A percentile compares a stretch with the other conserved stretches of the same genome.
These are phyloP conservation scores for Zalaria obscura DNA, from an alignment of 2,329 filamentous ascomycete species.

Conservation along the genomic window DNA sequence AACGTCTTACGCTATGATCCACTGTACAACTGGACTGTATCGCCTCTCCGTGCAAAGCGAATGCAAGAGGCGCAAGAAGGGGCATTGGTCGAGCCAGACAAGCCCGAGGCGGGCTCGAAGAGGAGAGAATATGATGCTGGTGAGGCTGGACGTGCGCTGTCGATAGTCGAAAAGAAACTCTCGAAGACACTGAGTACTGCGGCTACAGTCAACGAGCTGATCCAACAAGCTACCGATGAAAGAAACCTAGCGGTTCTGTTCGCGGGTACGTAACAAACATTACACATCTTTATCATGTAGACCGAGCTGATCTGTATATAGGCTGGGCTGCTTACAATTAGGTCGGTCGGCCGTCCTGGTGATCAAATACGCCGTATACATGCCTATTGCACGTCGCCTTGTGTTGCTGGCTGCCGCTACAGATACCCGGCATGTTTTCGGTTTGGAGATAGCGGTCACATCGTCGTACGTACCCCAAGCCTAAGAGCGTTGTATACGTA, in stretches of 20 bases:
- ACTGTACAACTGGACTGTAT: slow-evolving; percentile 88
- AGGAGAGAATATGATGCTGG: slow-evolving; percentile 42
- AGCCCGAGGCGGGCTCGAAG: slow-evolving; percentile 18
- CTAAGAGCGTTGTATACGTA: no score
- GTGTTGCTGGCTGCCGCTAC: no score
- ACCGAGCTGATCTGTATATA: neutral
- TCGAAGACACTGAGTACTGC: slow-evolving; percentile 86
- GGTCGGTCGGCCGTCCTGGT: no score
- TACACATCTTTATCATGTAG: neutral
- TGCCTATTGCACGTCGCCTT: no score
- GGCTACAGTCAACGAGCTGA: slow-evolving; percentile 91
- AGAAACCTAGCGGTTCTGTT: slow-evolving; percentile 83
- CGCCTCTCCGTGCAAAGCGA: slow-evolving; percentile 48
- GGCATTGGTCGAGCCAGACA: slow-evolving; percentile 23
- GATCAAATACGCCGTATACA: no score
- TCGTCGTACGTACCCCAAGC: no score
- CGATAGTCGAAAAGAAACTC: slow-evolving; percentile 90
- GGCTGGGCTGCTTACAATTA: slow-evolving; percentile 4
- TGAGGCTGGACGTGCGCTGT: slow-evolving; percentile 83
- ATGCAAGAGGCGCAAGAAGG: slow-evolving; percentile 53
- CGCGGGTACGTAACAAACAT: slow-evolving; percentile 12
- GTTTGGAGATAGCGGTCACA: no score
- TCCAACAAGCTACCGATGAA: slow-evolving; percentile 90
- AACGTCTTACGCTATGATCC: slow-evolving; percentile 98
- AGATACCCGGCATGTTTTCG: no score